A percentile compares a stretch with the other conserved stretches of the same genome.
These are phyloP conservation scores for Torulaspora franciscae DNA, from an alignment of 805 yeast species.

Conservation along the genomic window DNA sequence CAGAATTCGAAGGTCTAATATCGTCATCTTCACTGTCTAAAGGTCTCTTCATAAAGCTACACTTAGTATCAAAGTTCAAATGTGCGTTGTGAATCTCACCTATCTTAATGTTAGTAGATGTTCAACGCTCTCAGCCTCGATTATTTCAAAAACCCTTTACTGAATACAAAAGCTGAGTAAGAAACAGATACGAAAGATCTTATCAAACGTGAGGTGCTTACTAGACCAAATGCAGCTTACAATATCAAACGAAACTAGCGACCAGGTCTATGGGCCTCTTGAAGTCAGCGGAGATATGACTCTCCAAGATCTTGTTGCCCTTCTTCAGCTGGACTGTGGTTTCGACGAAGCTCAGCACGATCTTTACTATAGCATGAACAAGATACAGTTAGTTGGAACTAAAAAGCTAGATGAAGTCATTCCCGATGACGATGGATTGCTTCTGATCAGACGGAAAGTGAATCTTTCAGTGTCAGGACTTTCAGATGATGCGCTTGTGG, in stretches of 20 bases:
- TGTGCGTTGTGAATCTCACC: not conserved
- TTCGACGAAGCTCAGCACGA: constrained; percentile 45
- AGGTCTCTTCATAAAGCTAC: constrained; percentile 9
- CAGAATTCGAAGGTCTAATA: not conserved
- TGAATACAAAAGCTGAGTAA: not conserved
- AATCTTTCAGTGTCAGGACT: constrained; percentile 1
- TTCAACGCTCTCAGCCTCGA: not conserved
- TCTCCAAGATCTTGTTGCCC: constrained; percentile 64
- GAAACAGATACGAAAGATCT: not conserved
- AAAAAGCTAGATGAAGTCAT: constrained; percentile 45
- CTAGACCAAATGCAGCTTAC: constrained; percentile 44
- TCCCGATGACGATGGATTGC: constrained; percentile 54
- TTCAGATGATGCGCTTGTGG: constrained; percentile 36
- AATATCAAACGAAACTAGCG: constrained; percentile 47
- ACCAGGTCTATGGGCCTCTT: constrained; percentile 43
- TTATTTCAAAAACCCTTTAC: not conserved
- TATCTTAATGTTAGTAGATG: not conserved
- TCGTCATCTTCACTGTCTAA: constrained; percentile 5
- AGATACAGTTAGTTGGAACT: constrained; percentile 32
- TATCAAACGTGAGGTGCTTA: too few species aligned
- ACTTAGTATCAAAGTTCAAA: not conserved
- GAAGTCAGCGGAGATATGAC: constrained; percentile 65
- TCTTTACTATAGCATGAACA: constrained; percentile 45
- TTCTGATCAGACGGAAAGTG: constrained; percentile 39
- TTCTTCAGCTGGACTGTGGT: constrained; percentile 63